Base-by-base conservation (phyloP, 768 basidiomycete genomes). In the Hypholoma fasciculare region DNA sequence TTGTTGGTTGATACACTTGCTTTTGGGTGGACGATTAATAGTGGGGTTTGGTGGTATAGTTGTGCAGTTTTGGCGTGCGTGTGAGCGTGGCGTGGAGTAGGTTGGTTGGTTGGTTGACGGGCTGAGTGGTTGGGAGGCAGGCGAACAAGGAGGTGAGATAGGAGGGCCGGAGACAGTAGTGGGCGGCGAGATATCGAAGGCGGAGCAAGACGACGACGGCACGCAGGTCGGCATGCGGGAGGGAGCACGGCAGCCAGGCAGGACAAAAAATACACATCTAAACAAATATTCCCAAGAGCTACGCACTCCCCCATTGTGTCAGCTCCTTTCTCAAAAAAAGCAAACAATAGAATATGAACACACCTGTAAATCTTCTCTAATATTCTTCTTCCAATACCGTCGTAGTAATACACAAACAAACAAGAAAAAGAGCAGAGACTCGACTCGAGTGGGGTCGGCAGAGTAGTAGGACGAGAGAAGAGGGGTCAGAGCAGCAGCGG, bases 401-500 rank as follows among this genome's bases (percentile, higher is more conserved):
- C 23, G 23, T 61, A 60, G 56, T 47, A 56, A 54, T 12, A 46
- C 46, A 48, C 51, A 47, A 37, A 65, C 52, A 23, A 23, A 23
- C 23, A 23, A 23, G n/a, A n/a, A n/a, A 23, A 23, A 23, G 4
- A 23, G 23, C 23, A 23, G 23, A 23, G 4, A 23, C 23, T 23
- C 4, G 23, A 23, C 23, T 23, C 23, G 23, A 23, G 23, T 2
- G 23, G 23, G 23, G 23, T 23, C 23, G 23, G 23, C 4, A 1
- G 4, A 23, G 23, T 1, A 23, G 23, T 23, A 23, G 23, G 23
- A 4, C 23, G 23, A 23, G 23, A 1, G 23, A 23, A 2, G 23
- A 23, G 23, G 30, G 30, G 30, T 80, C 71, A 80, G 52, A 76
- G 73, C 67, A 88, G 86, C 62, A 79, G 75, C 55, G 88, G 89